Percentiles rank a stretch among this genome's conserved stretches.
These are phyloP conservation scores for Talaromyces sp. DNA, from an alignment of 2,329 filamentous ascomycete species.

Conservation along the genomic window DNA sequence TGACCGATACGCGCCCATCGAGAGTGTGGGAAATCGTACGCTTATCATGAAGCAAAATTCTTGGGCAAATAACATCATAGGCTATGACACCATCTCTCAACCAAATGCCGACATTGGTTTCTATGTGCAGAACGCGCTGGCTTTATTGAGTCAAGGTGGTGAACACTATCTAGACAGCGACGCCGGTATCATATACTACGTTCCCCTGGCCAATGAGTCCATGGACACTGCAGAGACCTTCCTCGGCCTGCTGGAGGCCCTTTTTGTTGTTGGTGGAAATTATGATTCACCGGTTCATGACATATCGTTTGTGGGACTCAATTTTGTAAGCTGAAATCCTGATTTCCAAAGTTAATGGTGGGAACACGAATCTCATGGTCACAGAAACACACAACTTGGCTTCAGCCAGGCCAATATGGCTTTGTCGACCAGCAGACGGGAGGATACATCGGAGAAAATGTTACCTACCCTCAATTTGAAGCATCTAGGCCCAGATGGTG, in stretches of 20 bases:
- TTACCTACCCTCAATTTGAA: neutral
- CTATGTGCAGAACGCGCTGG: neutral
- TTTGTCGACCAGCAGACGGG: neutral
- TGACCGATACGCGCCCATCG: neutral
- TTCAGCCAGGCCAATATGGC: neutral
- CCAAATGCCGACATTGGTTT: neutral
- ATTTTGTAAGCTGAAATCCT: neutral
- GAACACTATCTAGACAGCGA: constrained; percentile 3
- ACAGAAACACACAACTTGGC: neutral
- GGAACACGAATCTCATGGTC: neutral
- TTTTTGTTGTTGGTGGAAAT: neutral
- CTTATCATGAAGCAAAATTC: constrained; percentile 3
- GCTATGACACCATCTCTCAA: neutral
- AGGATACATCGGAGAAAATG: neutral
- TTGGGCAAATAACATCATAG: neutral
- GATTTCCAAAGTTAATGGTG: neutral
- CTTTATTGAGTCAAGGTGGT: neutral
- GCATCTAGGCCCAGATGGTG: neutral
- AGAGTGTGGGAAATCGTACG: neutral
- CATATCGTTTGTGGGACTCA: constrained; percentile 4
- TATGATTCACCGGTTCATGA: neutral
- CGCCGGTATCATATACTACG: neutral
- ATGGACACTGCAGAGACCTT: neutral
- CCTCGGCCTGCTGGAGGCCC: neutral
- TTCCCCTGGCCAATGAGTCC: neutral